Evolutionary conservation across 371 early-diverging fungal genomes (phyloP).

Genomic region (Mucor irregularis): DNA sequence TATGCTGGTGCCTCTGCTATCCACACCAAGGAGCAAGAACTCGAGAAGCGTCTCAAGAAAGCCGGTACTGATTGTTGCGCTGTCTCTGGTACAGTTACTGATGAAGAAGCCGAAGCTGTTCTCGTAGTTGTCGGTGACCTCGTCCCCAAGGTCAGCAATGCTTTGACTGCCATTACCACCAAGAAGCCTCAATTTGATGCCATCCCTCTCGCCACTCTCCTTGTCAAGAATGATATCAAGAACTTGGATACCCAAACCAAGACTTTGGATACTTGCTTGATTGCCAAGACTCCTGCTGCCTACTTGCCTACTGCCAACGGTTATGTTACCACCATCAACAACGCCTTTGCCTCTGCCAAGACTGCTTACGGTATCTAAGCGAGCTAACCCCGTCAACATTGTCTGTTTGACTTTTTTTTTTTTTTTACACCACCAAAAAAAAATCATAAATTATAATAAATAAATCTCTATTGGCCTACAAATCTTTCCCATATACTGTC

Average conservation of each 20-base stretch:
- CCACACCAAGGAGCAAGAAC: slow-evolving; percentile 4
- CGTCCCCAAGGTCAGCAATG: slow-evolving; percentile 9
- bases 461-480: too few species aligned
- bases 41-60: slow-evolving; percentile 9
- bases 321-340: slow-evolving; percentile 4
- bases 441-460: too few species aligned
- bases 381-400: too few species aligned
- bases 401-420: too few species aligned
- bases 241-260: slow-evolving; percentile 8
- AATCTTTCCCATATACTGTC: too few species aligned
- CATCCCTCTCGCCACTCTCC: slow-evolving; percentile 5
- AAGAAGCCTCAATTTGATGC: slow-evolving; percentile 19
- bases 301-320: slow-evolving; percentile 4
- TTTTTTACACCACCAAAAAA: too few species aligned
- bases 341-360: slow-evolving; percentile 10
- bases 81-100: not conserved
- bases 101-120: slow-evolving; percentile 21
- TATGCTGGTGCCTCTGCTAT: slow-evolving; percentile 17
- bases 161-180: slow-evolving; percentile 9
- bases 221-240: slow-evolving; percentile 21
- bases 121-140: slow-evolving; percentile 5
- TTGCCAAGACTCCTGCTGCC: slow-evolving; percentile 11
- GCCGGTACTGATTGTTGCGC: slow-evolving; percentile 20
- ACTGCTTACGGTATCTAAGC: slow-evolving; percentile 10
- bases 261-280: slow-evolving; percentile 16